A percentile compares a stretch with the other conserved stretches of the same genome.
Conservation (phyloP, 2,329 filamentous ascomycete species). For the Clarireedia paspali region DNA sequence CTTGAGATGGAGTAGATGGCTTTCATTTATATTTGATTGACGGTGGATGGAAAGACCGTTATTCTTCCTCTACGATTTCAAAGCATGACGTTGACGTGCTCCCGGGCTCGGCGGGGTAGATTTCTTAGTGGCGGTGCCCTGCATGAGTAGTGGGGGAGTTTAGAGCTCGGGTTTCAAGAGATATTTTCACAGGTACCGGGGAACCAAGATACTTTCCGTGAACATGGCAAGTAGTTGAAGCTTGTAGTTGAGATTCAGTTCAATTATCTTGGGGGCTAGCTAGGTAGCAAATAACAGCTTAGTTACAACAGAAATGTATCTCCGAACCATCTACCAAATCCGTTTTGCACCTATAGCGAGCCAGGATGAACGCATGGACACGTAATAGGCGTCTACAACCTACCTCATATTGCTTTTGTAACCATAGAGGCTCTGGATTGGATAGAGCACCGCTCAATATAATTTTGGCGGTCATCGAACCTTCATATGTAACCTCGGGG, state of each 20-base stretch:
- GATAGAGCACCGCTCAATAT: neutral
- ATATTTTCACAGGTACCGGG: no score
- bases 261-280: no score
- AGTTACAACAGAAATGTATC: no score
- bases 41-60: neutral
- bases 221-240: no score
- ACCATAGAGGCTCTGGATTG: neutral
- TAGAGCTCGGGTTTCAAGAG: neutral
- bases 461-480: neutral
- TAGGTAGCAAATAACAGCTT: no score
- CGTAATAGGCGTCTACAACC: neutral
- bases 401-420: neutral
- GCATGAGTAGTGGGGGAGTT: neutral
- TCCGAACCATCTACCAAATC: neutral
- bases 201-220: no score
- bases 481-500: conserved; percentile 1
- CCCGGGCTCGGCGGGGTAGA: neutral
- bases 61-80: neutral
- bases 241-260: no score
- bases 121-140: neutral
- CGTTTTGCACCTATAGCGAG: neutral
- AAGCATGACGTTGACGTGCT: conserved; percentile 3
- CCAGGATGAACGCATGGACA: neutral
- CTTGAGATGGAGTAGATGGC: neutral
- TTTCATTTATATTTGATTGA: conserved; percentile 3